These are phyloP conservation scores for Mycena rosella DNA, from an alignment of 768 basidiomycete species.

Conservation along the genomic window DNA sequence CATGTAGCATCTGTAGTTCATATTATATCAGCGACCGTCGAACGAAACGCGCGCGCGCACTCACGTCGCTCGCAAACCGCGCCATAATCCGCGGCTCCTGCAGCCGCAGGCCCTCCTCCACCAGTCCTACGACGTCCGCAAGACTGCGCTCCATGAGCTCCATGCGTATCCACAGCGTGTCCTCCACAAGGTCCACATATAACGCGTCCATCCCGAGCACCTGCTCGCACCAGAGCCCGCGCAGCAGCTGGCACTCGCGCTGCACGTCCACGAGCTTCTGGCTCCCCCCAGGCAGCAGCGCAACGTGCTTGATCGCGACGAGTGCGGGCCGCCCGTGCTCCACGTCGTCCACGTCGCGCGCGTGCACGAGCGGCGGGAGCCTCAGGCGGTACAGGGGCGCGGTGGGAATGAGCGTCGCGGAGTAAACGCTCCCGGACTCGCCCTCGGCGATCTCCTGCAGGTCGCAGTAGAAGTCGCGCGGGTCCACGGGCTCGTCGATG, in stretches of 20 bases:
- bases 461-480: slow-evolving; percentile 72
- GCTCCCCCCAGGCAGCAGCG: slow-evolving; percentile 67
- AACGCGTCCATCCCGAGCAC: slow-evolving; percentile 76
- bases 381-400: slow-evolving; percentile 54
- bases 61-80: slow-evolving; percentile 81
- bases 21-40: not conserved
- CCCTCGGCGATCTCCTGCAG: slow-evolving; percentile 87
- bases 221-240: slow-evolving; percentile 68
- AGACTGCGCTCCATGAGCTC: slow-evolving; percentile 91
- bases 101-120: slow-evolving; percentile 70
- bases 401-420: slow-evolving; percentile 47
- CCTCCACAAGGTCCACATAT: slow-evolving; percentile 75
- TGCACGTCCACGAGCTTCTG: slow-evolving; percentile 75
- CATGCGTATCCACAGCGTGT: slow-evolving; percentile 88
- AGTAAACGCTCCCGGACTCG: slow-evolving; percentile 80
- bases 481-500: slow-evolving; percentile 74
- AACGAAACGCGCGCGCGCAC: slow-evolving; percentile 44
- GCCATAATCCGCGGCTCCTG: slow-evolving; percentile 75
- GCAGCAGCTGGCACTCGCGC: slow-evolving; percentile 72
- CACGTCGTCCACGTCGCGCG: slow-evolving; percentile 53
- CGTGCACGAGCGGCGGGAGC: slow-evolving; percentile 55
- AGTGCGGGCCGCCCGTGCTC: slow-evolving; percentile 51
- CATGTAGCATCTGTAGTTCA: slow-evolving; percentile 66
- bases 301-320: slow-evolving; percentile 86
- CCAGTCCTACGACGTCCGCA: slow-evolving; percentile 81